Percentiles rank a stretch among this genome's conserved stretches.
Evolutionary conservation across 305 asterid species (phyloP).

Genomic region (Rubia tinctorum): DNA sequence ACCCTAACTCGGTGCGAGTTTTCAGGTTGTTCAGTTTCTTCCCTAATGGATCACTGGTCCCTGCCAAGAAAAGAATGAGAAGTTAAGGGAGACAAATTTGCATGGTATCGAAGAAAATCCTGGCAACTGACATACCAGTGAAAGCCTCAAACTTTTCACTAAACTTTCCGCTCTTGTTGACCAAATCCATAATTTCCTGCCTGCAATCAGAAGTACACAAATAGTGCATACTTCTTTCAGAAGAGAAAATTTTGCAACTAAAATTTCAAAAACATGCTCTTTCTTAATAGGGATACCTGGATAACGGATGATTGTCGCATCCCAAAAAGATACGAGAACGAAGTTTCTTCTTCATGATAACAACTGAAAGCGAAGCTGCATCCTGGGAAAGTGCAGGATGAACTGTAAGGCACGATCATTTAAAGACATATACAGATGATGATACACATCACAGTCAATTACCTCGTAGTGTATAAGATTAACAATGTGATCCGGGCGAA

Average conservation of each 20-base stretch:
- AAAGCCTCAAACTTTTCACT: conserved; percentile 68
- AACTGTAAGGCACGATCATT: conserved; percentile 1
- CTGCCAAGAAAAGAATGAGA: conserved; percentile 29
- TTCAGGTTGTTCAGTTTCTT: conserved; percentile 78
- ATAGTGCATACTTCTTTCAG: background rate
- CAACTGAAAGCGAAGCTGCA: conserved; percentile 77
- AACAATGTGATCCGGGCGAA: conserved; percentile 90
- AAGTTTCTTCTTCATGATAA: conserved; percentile 65
- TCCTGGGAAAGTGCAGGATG: conserved; percentile 34
- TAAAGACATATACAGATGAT: background rate
- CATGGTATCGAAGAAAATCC: background rate
- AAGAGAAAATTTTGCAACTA: background rate
- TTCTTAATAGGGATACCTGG: conserved; percentile 48
- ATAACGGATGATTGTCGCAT: conserved; percentile 85
- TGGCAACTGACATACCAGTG: conserved; percentile 41
- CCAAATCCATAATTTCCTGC: conserved; percentile 83
- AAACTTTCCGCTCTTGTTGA: conserved; percentile 66
- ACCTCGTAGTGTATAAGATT: conserved; percentile 96
- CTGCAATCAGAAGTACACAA: conserved; percentile 28
- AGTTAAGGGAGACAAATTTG: too few relatives aligned
- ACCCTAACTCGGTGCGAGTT: conserved; percentile 66
- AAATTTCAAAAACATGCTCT: background rate
- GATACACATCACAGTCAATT: background rate
- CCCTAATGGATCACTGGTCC: conserved; percentile 69
- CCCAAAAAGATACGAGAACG: conserved; percentile 67